Evolutionary conservation across 2,329 filamentous ascomycete genomes (phyloP), one percentile per base, ranked within the genome.

Genomic region (Alternaria gansuensis): DNA sequence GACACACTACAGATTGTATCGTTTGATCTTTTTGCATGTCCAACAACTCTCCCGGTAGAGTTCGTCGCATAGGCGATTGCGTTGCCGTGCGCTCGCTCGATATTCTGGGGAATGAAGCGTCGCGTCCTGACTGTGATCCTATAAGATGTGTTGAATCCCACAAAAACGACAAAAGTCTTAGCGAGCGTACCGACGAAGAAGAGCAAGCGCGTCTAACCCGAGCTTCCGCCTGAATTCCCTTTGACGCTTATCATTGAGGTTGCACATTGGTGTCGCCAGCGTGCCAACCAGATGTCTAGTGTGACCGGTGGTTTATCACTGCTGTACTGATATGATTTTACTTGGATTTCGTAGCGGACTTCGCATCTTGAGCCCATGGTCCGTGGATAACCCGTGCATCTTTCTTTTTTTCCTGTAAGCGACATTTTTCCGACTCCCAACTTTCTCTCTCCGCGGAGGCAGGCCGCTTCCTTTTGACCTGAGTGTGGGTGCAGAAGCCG

Each of bases 401-500:
- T 48, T 48, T 24, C 21, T 36, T 48, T 48, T 48, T 48, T 31
- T 9, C 29, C 9, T 14, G 31, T 21, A 33, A 24, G 44, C 44
- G 31, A 34, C 4, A 26, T 23, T 21, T 48, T 34, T 34, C 21
- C 9, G 24, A 24, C 13, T 36, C 17, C 8, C 21, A 2, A 5
- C 13, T 11, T n/a, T 23, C 8, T 26, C 21, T 24, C 31, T 24
- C 44, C 31, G 29, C 21, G 44, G 29, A 48, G 13, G 21, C 21
- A 36, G 31, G 31, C 21, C 31, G 23, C 21, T n/a, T 21, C 7
- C 21, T 36, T 26, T 34, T 34, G 24, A 24, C 31, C 7, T 48
- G 17, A 13, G 5, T 48, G 45, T 43, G 29, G 44, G 28, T n/a
- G 37, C 31, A 50, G 23, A 36, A 5, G 9, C 39, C 13, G 31